Evolutionary conservation across 345 rosid species (phyloP).

Genomic region (Eucalyptus tenuipes): DNA sequence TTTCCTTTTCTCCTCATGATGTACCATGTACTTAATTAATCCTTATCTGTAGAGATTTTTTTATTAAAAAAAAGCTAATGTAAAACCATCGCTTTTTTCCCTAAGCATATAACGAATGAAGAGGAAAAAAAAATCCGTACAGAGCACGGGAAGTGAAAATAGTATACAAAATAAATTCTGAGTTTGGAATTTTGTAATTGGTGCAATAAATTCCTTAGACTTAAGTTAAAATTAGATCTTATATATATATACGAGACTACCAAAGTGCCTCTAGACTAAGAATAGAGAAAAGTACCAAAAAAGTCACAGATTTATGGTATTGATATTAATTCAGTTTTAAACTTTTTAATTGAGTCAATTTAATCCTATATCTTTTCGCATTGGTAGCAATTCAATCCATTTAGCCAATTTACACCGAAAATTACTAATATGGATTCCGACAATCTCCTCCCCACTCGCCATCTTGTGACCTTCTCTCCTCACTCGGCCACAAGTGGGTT

Average conservation of each 20-base stretch:
- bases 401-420: accelerated
- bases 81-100: neutral
- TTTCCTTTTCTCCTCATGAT: neutral
- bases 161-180: neutral
- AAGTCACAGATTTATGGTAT: accelerated
- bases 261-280: neutral
- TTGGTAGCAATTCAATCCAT: accelerated
- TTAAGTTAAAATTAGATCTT: neutral
- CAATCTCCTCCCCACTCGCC: too few species aligned
- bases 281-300: too few species aligned
- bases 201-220: neutral
- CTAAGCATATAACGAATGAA: neutral
- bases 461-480: too few species aligned
- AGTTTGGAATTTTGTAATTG: neutral
- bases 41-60: neutral
- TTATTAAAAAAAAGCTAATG: neutral
- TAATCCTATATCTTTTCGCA: accelerated
- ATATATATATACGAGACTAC: accelerated
- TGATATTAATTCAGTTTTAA: accelerated
- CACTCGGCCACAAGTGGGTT: too few species aligned
- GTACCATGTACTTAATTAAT: neutral
- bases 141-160: neutral
- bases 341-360: too few species aligned
- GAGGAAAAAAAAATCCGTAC: neutral
- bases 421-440: accelerated